A percentile compares a stretch with the other conserved stretches of the same genome.
These are phyloP conservation scores for Scutellaria minor DNA, from an alignment of 257 asterid species.

Conservation along the genomic window DNA sequence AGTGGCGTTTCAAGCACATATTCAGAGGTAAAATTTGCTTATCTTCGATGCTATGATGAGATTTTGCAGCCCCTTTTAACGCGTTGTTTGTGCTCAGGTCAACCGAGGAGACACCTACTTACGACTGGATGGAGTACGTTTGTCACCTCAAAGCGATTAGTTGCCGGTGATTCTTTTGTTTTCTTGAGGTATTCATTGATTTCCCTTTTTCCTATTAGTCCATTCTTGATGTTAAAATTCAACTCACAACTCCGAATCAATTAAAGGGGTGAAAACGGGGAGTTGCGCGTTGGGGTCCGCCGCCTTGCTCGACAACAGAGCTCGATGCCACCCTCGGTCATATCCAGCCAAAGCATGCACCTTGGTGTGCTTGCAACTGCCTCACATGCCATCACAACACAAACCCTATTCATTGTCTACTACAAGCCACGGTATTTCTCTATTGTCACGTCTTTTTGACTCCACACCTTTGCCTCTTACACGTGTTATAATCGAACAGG, in stretches of 20 bases:
- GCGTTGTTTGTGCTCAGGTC: slow-evolving; percentile 53
- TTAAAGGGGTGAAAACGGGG: slow-evolving; percentile 68
- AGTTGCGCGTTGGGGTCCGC: slow-evolving; percentile 78
- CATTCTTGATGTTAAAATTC: background rate
- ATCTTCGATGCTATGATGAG: background rate
- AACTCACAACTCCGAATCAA: background rate
- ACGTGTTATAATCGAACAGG: slow-evolving; percentile 46
- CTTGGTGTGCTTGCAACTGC: slow-evolving; percentile 92
- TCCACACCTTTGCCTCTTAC: background rate
- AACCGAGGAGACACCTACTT: slow-evolving; percentile 79
- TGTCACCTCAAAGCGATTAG: slow-evolving; percentile 78
- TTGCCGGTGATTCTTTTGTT: slow-evolving; percentile 64
- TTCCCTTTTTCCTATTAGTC: background rate
- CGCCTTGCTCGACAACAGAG: slow-evolving; percentile 70
- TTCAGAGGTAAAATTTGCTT: slow-evolving; percentile 63
- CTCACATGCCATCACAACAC: slow-evolving; percentile 72
- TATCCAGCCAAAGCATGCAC: slow-evolving; percentile 93
- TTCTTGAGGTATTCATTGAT: slow-evolving; percentile 65
- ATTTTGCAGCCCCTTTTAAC: background rate
- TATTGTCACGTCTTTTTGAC: background rate
- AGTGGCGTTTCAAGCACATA: slow-evolving; percentile 94
- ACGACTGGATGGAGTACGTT: slow-evolving; percentile 92
- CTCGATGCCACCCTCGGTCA: slow-evolving; percentile 71
- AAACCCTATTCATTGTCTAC: slow-evolving; percentile 65
- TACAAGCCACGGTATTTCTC: slow-evolving; percentile 76